Conservation (phyloP, 2,329 filamentous ascomycete species). For the Hymenoscyphus infarciens region DNA sequence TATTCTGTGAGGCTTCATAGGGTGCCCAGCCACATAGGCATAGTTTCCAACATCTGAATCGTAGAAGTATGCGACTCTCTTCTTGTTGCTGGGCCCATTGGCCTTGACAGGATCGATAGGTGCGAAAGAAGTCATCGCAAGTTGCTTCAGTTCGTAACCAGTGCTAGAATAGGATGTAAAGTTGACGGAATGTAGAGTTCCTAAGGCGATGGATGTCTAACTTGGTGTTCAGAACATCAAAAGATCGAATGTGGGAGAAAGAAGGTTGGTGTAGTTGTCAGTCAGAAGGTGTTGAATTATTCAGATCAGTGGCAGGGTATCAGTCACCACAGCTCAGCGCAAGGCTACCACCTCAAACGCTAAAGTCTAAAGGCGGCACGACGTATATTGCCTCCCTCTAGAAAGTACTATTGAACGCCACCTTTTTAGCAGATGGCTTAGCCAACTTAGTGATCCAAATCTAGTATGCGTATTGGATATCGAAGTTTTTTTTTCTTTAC, state of each 20-base stretch:
- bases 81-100: slow-evolving; percentile 54
- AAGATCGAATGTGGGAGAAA: background rate
- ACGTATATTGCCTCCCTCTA: too few relatives aligned
- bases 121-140: slow-evolving; percentile 40
- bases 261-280: background rate
- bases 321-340: background rate
- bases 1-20: slow-evolving; percentile 98
- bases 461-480: too few relatives aligned
- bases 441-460: too few relatives aligned
- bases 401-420: too few relatives aligned
- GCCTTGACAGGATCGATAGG: slow-evolving; percentile 50
- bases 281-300: background rate
- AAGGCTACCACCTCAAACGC: background rate
- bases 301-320: background rate
- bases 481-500: too few relatives aligned
- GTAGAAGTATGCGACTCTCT: slow-evolving; percentile 97
- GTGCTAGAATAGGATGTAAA: background rate
- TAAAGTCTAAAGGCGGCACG: background rate
- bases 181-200: background rate
- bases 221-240: background rate
- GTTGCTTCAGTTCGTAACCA: background rate
- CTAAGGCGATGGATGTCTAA: background rate
- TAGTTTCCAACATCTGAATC: slow-evolving; percentile 98
- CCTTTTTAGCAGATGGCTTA: too few relatives aligned
- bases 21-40: slow-evolving; percentile 92